Conservation (phyloP, 306 rosid genomes). For the Astragalus membranaceus region DNA sequence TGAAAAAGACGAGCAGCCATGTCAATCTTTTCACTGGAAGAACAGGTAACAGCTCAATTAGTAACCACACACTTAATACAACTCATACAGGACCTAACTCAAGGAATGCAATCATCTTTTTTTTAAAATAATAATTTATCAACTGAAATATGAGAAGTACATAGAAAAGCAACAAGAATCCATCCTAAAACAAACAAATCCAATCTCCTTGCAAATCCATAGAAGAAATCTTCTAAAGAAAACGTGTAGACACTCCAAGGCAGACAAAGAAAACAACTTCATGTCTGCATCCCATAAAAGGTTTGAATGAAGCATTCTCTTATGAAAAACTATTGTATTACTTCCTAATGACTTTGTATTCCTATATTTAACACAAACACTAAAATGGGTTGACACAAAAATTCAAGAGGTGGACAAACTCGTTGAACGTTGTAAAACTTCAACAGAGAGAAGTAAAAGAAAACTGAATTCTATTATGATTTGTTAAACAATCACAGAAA, state of each 20-base stretch:
- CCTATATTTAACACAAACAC: not conserved
- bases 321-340: too few relatives aligned
- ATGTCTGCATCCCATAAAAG: not conserved
- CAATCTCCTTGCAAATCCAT: slow-evolving; percentile 7
- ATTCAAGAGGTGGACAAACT: too few relatives aligned
- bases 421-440: too few relatives aligned
- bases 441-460: too few relatives aligned
- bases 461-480: too few relatives aligned
- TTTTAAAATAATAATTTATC: not conserved
- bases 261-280: not conserved
- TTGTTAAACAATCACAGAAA: too few relatives aligned
- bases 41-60: slow-evolving; percentile 19
- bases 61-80: not conserved
- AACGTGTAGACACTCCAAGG: not conserved
- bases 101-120: not conserved
- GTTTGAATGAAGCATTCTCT: too few relatives aligned
- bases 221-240: not conserved
- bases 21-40: slow-evolving; percentile 71
- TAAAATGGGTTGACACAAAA: not conserved
- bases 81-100: slow-evolving; percentile 3
- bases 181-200: not conserved
- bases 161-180: not conserved
- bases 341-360: not conserved
- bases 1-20: slow-evolving; percentile 85
- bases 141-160: not conserved